Base-by-base conservation (phyloP, 768 basidiomycete species). In the Kondoa subrosea region DNA sequence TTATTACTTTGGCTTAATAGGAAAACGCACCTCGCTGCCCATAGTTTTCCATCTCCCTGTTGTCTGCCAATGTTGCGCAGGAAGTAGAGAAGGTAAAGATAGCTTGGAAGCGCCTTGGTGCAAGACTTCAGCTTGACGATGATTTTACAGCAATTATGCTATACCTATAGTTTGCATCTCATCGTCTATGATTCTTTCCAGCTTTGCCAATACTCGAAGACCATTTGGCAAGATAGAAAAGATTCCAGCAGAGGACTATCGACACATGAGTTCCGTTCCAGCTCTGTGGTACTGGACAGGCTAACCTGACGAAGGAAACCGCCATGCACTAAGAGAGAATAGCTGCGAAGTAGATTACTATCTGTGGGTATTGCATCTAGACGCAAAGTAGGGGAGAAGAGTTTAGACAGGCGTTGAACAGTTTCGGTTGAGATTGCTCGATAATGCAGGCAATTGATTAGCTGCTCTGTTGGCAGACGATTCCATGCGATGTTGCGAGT, bases 211-310 rank as follows among this genome's bases (percentile, higher is more conserved):
- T 29, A 70, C 69, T 2, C 66, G 34, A 29, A 57, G 66, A 3
- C 64, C 69, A 21, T 64, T 31, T 12, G 69, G 69, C 56, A 70
- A 30, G 4, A 70, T 33, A 57, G 57, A 67, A 29, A 58, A 70
- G 56, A 70, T 61, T n/a, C 69, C 69, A n/a, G 69, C 66, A 21
- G 69, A 67, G 4, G 69, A 70, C 69, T 70, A 63, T 25, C n/a
- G n/a, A n/a, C 21, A 4, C 4, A n/a, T 8, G 59, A 27, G 25
- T 30, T 26, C 15, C n/a, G n/a, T 56, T 15, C 16, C 8, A 60
- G 4, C 58, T 60, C 58, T 12, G 21, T 8, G 12, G 40, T 8
- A 21, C 8, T 21, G 21, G 40, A 50, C 40, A 50, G 8, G 40
- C 40, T 50, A 8, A 50, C 40, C 40, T 50, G 40, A 50, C 61